Conservation (phyloP, 2,329 filamentous ascomycete species). For the Pleoardoris graminearum region DNA sequence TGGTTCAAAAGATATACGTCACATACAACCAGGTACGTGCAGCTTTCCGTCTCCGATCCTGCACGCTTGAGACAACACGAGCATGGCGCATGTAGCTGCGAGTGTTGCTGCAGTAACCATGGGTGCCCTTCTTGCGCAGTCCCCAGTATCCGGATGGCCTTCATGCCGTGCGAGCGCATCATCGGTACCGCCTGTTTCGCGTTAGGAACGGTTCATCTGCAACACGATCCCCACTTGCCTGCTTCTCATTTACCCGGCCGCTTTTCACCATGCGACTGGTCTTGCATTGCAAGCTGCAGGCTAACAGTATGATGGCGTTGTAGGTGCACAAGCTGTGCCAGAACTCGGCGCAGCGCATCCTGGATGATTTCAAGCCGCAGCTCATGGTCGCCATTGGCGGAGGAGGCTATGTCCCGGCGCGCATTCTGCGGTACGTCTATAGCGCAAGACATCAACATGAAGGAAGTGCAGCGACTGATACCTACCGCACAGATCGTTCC, state of each 20-base stretch:
- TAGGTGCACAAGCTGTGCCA: constrained; percentile 98
- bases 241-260: constrained; percentile 6
- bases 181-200: not conserved
- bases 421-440: constrained; percentile 74
- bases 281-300: not conserved
- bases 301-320: not conserved
- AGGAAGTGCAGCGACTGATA: constrained; percentile 13
- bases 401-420: constrained; percentile 93
- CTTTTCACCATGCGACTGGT: not conserved
- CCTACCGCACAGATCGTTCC: constrained; percentile 68
- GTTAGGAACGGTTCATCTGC: not conserved
- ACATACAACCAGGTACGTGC: constrained; percentile 49
- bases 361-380: constrained; percentile 84
- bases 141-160: not conserved
- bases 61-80: constrained; percentile 5
- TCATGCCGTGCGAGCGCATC: constrained; percentile 5
- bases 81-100: constrained; percentile 8
- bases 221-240: not conserved
- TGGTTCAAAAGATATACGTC: constrained; percentile 50
- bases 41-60: constrained; percentile 4
- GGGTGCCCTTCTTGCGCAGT: not conserved
- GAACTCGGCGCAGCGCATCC: constrained; percentile 76
- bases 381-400: constrained; percentile 99
- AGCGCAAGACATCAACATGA: not conserved
- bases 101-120: constrained; percentile 15